Percentiles rank a stretch among this genome's conserved stretches.
phyloP scores from a whole-genome alignment of 148 eudicot species.

The Silene latifolia region DNA sequence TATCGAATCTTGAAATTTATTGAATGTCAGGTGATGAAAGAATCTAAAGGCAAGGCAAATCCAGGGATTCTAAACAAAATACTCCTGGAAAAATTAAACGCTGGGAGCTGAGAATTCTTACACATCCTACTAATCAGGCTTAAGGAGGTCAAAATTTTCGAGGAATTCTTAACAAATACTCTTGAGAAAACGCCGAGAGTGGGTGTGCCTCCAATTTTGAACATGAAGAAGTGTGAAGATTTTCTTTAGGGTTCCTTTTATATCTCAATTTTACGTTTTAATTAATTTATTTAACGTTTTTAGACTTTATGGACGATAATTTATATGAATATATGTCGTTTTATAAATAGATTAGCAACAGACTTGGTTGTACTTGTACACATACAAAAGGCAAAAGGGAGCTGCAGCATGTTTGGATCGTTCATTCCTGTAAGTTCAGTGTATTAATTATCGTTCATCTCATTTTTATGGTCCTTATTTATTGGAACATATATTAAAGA shows the following conservation, averaged over 20 bases:
- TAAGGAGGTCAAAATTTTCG: not conserved
- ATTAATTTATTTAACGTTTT: too few species aligned
- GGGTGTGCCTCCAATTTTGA: not conserved
- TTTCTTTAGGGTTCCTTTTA: too few species aligned
- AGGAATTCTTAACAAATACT: not conserved
- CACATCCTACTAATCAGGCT: not conserved
- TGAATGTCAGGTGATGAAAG: conserved; percentile 71
- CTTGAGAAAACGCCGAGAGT: not conserved
- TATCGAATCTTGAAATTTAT: not conserved
- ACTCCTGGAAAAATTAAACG: conserved; percentile 66
- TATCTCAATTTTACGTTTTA: not conserved
- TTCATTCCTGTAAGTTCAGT: too few species aligned
- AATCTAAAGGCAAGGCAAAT: conserved; percentile 92
- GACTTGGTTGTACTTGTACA: not conserved
- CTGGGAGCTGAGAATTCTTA: conserved; percentile 35
- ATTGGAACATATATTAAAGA: too few species aligned
- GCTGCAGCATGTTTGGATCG: not conserved
- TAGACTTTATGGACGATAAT: too few species aligned
- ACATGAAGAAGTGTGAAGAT: too few species aligned
- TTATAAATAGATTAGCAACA: not conserved
- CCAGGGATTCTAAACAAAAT: conserved; percentile 88
- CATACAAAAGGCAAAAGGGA: not conserved
- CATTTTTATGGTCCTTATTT: not conserved
- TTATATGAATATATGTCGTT: not conserved
- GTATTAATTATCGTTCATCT: not conserved